phyloP scores from a whole-genome alignment of 2,329 filamentous ascomycete genomes.

The Chrysosporium queenslandicum region DNA sequence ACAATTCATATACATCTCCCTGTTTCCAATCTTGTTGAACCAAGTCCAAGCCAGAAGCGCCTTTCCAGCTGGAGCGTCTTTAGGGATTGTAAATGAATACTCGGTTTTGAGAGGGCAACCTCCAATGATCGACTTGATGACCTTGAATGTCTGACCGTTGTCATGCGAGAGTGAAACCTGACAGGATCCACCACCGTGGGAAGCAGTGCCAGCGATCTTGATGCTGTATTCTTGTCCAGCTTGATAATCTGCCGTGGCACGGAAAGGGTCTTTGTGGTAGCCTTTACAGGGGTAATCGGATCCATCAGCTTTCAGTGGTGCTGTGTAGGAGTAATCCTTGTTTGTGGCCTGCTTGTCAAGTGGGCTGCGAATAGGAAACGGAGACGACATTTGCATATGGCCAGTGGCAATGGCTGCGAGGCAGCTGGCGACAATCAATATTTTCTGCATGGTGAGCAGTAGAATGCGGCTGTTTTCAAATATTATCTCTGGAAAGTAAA shows the following conservation, averaged over 20 bases:
- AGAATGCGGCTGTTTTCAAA: neutral
- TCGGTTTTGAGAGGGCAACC: conserved; percentile 44
- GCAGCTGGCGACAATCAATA: neutral
- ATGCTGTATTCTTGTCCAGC: conserved; percentile 56
- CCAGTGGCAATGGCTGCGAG: neutral
- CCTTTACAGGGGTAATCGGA: conserved; percentile 71
- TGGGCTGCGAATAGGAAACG: conserved; percentile 45
- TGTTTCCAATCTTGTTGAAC: conserved; percentile 56
- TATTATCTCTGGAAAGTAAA: neutral
- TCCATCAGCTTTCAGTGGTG: conserved; percentile 50
- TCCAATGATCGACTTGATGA: conserved; percentile 54
- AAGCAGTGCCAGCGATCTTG: conserved; percentile 52
- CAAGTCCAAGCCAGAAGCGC: conserved; percentile 67
- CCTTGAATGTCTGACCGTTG: conserved; percentile 58
- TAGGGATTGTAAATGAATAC: conserved; percentile 59
- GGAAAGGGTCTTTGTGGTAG: conserved; percentile 45
- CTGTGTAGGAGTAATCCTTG: conserved; percentile 63
- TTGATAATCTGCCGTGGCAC: conserved; percentile 50
- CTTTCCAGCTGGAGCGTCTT: conserved; percentile 49
- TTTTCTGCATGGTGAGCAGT: neutral
- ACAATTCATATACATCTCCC: conserved; percentile 63
- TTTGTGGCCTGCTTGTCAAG: conserved; percentile 38
- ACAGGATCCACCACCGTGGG: conserved; percentile 63
- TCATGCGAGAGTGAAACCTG: conserved; percentile 69
- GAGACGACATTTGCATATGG: conserved; percentile 50